Percentiles rank a stretch among this genome's conserved stretches.
Conservation (phyloP, 2,329 filamentous ascomycete species). For the Harringtonia lauricola region DNA sequence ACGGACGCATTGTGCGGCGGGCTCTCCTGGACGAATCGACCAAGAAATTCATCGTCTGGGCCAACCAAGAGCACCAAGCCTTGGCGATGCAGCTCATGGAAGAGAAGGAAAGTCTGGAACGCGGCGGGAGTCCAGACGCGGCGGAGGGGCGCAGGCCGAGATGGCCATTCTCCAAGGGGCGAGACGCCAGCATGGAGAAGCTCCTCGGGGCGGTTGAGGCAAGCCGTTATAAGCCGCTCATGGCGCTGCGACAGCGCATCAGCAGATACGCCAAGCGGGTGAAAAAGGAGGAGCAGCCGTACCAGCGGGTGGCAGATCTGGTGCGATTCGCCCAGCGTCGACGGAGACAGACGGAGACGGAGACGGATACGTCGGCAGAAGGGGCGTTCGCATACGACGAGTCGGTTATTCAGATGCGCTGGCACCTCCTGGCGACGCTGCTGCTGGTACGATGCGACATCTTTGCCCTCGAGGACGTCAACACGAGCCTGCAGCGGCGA, state of each 20-base stretch:
- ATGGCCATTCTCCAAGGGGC: neutral
- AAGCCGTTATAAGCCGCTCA: conserved; percentile 13
- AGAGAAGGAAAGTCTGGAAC: conserved; percentile 17
- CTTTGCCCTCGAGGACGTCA: conserved; percentile 26
- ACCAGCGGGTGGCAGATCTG: conserved; percentile 32
- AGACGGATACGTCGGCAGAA: neutral
- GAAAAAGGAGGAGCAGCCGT: conserved; percentile 35
- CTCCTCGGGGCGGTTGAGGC: neutral
- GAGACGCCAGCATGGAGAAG: neutral
- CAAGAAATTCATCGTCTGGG: conserved; percentile 46
- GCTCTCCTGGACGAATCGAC: conserved; percentile 51
- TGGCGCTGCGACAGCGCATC: conserved; percentile 12
- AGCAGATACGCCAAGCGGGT: conserved; percentile 19
- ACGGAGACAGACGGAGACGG: neutral
- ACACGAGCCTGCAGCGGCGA: neutral
- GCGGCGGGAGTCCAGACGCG: neutral
- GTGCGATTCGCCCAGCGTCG: conserved; percentile 28
- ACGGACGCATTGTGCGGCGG: conserved; percentile 49
- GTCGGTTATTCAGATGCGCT: conserved; percentile 23
- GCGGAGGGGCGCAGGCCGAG: neutral
- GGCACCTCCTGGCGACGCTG: conserved; percentile 27
- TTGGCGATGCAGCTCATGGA: conserved; percentile 15
- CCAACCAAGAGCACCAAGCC: conserved; percentile 28
- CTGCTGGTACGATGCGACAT: conserved; percentile 39
- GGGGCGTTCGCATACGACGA: conserved; percentile 24